Base-by-base conservation (phyloP, 75 land plant genomes). In the Isoetes taiwanensis region DNA sequence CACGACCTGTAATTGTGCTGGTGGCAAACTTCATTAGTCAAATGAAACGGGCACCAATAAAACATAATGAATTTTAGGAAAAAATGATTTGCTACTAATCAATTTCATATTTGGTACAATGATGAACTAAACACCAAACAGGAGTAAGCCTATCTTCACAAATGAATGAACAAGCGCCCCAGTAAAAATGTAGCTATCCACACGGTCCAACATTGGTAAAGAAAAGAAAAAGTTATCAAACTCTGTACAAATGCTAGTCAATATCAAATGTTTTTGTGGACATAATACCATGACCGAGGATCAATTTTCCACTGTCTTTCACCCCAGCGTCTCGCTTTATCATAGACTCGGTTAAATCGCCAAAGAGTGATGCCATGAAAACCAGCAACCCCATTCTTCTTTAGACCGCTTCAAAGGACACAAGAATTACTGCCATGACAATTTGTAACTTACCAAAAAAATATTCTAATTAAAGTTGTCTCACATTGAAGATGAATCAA, bases 241-340 rank as follows among this genome's bases (percentile, higher is more conserved):
- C 57, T 55, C 19, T 31, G 3, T 20, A 55, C 56, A 30, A 27
- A 29, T 9, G 5, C 41, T 12, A 35, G 10, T 54, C 12, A 28
- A 24, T 28, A 20, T 5, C 39, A 54, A 56, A 6, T 19, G 24
- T 14, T 3, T n/a, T 16, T 28, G 28, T n/a, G 20, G 4, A 14
- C 3, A 0, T 11, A 29, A 2, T 72, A 91, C 98, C 98, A 77
- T 91, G 98, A 57, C 98, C 98, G 58, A 94, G 98, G 25, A 93
- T 93, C 21, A 93, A 79, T 35, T 74, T 67, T 25, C 95, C 98
- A 37, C 89, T 87, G 61, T 93, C 95, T 58, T 93, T 93, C 3
- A 93, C 98, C 56, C 98, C 98, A 29, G 98, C 98, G 72, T 93
- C 98, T 35, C 98, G 79, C 63, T 93, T 93, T 40, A 93, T 93